Evolutionary conservation across 2,329 filamentous ascomycete genomes (phyloP).

Genomic region (Akanthomyces uredinophilus): DNA sequence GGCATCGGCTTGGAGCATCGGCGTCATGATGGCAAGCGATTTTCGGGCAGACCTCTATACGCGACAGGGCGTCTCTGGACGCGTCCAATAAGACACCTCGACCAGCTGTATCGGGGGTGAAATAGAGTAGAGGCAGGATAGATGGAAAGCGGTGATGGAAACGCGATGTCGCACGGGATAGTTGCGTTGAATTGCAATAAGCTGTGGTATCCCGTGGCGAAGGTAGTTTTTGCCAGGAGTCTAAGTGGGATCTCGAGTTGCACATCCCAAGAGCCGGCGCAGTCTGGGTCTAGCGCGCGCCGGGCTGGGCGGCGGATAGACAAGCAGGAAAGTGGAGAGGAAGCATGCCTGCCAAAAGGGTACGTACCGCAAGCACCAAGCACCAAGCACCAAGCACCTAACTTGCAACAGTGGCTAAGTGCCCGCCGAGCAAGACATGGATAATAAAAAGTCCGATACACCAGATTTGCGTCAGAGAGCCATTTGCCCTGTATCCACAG

Average conservation of each 20-base stretch:
- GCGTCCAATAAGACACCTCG: conserved; percentile 32
- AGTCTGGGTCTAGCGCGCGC: conserved; percentile 29
- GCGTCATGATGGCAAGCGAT: conserved; percentile 43
- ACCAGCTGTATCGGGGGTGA: neutral
- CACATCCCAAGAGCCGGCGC: conserved; percentile 28
- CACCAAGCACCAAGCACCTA: neutral
- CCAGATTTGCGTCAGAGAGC: neutral
- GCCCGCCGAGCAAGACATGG: neutral
- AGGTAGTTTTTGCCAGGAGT: conserved; percentile 13
- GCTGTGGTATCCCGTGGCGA: neutral
- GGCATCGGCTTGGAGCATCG: conserved; percentile 47
- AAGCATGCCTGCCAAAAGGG: conserved; percentile 19
- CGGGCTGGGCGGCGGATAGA: neutral
- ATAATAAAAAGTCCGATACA: conserved; percentile 6
- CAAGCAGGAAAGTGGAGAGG: conserved; percentile 17
- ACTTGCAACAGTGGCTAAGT: neutral
- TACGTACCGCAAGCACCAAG: neutral
- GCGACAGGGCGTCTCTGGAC: conserved; percentile 45
- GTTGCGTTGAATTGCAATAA: neutral
- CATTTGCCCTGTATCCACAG: neutral
- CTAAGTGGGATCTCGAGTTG: conserved; percentile 31
- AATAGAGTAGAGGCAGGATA: neutral
- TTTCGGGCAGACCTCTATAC: conserved; percentile 41
- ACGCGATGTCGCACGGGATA: conserved; percentile 4
- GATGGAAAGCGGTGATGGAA: neutral